Percentiles rank a stretch among this genome's conserved stretches.
phyloP scores from a whole-genome alignment of 2,329 filamentous ascomycete genomes.

The Talaromyces marneffei region DNA sequence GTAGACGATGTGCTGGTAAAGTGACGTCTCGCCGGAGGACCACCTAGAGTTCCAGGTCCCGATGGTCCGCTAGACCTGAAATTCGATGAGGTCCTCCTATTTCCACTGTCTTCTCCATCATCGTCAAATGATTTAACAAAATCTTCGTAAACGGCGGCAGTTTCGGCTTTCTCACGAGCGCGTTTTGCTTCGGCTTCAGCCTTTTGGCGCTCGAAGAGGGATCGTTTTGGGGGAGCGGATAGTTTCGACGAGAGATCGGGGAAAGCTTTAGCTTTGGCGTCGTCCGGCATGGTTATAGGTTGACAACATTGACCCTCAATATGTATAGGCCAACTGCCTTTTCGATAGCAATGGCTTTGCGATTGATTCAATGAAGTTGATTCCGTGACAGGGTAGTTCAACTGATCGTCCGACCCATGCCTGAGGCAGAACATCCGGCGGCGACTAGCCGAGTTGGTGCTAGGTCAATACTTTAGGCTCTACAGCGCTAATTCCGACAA shows the following conservation, averaged over 20 bases:
- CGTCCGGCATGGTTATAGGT: constrained; percentile 31
- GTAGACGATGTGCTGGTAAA: constrained; percentile 43
- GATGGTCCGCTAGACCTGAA: constrained; percentile 26
- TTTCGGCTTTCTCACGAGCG: constrained; percentile 76
- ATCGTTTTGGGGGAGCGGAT: constrained; percentile 73
- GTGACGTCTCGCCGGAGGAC: constrained; percentile 54
- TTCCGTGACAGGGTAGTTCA: not conserved
- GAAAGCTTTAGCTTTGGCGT: constrained; percentile 46
- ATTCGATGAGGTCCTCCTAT: constrained; percentile 18
- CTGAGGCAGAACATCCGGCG: not conserved
- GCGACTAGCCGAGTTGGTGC: not conserved
- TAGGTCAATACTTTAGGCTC: too few relatives aligned
- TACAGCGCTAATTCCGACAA: not conserved
- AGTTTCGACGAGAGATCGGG: constrained; percentile 72
- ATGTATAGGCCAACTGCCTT: not conserved
- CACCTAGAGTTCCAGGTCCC: constrained; percentile 28
- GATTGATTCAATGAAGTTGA: not conserved
- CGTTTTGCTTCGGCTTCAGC: constrained; percentile 87
- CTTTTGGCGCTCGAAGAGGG: constrained; percentile 80
- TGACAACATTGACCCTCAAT: not conserved
- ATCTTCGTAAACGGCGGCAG: constrained; percentile 76
- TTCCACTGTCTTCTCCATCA: constrained; percentile 27
- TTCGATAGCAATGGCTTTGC: not conserved
- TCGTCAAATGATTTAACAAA: constrained; percentile 68
- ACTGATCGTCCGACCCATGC: not conserved